A percentile compares a stretch with the other conserved stretches of the same genome.
These are phyloP conservation scores for Hibiscus syriacus DNA, from an alignment of 345 rosid genomes.

Conservation along the genomic window DNA sequence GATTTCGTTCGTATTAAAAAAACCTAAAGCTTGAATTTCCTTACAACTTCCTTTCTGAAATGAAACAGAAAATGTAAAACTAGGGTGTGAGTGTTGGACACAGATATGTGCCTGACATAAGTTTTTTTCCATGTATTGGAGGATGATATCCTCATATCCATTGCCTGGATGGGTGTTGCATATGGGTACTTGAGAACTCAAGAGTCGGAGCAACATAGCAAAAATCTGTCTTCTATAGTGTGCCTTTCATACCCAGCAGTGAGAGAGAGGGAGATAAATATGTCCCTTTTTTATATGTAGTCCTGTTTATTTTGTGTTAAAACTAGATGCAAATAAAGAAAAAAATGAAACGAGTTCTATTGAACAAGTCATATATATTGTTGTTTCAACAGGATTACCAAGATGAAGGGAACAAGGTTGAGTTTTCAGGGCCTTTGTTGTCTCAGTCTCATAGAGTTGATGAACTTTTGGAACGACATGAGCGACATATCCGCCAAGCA, in stretches of 20 bases:
- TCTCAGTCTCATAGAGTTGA: constrained; percentile 66
- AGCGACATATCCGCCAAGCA: constrained; percentile 73
- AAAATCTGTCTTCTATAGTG: too few relatives aligned
- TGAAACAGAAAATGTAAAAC: neutral
- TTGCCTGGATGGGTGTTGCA: neutral
- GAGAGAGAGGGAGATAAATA: too few relatives aligned
- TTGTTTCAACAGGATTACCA: constrained; percentile 47
- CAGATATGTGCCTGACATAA: neutral
- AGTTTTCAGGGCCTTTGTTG: constrained; percentile 84
- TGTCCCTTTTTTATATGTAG: too few relatives aligned
- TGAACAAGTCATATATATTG: neutral
- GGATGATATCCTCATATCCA: neutral
- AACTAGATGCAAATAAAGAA: neutral
- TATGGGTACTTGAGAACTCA: too few relatives aligned
- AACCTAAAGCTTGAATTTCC: too few relatives aligned
- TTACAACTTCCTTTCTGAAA: neutral
- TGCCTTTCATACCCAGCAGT: too few relatives aligned
- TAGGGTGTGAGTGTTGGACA: neutral
- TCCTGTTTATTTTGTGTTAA: neutral
- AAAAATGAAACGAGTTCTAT: neutral
- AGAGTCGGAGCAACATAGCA: too few relatives aligned
- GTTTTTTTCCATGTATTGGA: neutral
- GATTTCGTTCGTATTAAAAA: neutral
- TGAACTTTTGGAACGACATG: constrained; percentile 70
- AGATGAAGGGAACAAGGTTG: constrained; percentile 59